phyloP scores from a whole-genome alignment of 257 asterid genomes.

The Solanum chilense region DNA sequence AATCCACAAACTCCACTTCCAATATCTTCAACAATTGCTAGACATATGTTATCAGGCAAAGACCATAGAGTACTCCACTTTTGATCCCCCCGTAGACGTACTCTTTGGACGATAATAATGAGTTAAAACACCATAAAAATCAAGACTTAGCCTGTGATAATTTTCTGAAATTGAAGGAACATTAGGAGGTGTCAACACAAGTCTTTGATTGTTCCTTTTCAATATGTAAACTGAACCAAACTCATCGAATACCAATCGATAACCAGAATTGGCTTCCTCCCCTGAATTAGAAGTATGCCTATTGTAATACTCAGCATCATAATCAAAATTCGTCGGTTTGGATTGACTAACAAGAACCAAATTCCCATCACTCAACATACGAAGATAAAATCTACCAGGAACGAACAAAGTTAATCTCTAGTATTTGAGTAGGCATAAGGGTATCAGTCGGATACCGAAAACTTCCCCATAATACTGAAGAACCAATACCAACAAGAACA shows the following conservation, averaged over 20 bases:
- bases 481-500: constrained; percentile 8
- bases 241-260: constrained; percentile 14
- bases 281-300: constrained; percentile 10
- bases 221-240: constrained; percentile 13
- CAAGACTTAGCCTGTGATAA: constrained; percentile 29
- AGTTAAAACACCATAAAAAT: constrained; percentile 42
- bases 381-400: constrained; percentile 31
- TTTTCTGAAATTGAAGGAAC: constrained; percentile 6
- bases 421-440: constrained; percentile 13
- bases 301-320: constrained; percentile 30
- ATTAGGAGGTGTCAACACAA: not conserved
- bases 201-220: constrained; percentile 10
- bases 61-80: constrained; percentile 16
- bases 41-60: constrained; percentile 29
- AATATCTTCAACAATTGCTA: not conserved
- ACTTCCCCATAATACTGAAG: constrained; percentile 38
- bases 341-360: constrained; percentile 23
- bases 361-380: constrained; percentile 19
- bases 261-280: constrained; percentile 19
- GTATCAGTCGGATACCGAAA: constrained; percentile 27
- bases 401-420: constrained; percentile 19
- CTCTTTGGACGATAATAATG: constrained; percentile 28
- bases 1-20: constrained; percentile 69
- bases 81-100: not conserved
- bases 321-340: not conserved